Percentiles rank a stretch among this genome's conserved stretches.
These are phyloP conservation scores for Achaetomium macrosporum DNA, from an alignment of 2,329 filamentous ascomycete species.

Conservation along the genomic window DNA sequence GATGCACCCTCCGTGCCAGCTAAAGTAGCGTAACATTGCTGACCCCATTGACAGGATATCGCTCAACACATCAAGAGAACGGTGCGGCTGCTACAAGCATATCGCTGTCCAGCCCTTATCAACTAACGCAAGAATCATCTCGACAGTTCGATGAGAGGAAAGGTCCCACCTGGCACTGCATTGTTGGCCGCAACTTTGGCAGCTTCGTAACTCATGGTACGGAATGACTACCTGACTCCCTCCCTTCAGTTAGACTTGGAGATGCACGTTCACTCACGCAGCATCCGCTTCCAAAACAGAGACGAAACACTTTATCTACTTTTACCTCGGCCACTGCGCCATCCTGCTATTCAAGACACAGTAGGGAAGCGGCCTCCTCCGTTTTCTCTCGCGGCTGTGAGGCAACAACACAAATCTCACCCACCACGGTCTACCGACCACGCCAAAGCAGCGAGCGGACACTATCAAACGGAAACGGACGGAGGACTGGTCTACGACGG, in stretches of 20 bases:
- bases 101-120: background rate
- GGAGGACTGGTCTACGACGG: conserved; percentile 9
- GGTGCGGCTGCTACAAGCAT: conserved; percentile 42
- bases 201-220: conserved; percentile 97
- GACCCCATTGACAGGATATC: conserved; percentile 61
- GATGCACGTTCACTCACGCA: conserved; percentile 1
- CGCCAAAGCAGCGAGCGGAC: conserved; percentile 5
- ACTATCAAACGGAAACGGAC: conserved; percentile 11
- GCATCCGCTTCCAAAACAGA: conserved; percentile 48
- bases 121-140: conserved; percentile 34
- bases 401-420: background rate
- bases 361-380: conserved; percentile 43
- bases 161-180: conserved; percentile 98
- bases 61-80: conserved; percentile 94
- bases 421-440: background rate
- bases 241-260: background rate
- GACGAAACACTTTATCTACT: conserved; percentile 99
- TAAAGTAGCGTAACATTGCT: background rate
- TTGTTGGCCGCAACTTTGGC: conserved; percentile 96
- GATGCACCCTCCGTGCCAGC: background rate
- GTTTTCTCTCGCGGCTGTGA: conserved; percentile 24
- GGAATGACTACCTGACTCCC: conserved; percentile 24
- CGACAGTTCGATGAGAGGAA: conserved; percentile 89
- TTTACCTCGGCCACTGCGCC: conserved; percentile 97
- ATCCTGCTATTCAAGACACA: conserved; percentile 99